Evolutionary conservation across 2,329 filamentous ascomycete species (phyloP).

Genomic region (Talaromyces islandicus): DNA sequence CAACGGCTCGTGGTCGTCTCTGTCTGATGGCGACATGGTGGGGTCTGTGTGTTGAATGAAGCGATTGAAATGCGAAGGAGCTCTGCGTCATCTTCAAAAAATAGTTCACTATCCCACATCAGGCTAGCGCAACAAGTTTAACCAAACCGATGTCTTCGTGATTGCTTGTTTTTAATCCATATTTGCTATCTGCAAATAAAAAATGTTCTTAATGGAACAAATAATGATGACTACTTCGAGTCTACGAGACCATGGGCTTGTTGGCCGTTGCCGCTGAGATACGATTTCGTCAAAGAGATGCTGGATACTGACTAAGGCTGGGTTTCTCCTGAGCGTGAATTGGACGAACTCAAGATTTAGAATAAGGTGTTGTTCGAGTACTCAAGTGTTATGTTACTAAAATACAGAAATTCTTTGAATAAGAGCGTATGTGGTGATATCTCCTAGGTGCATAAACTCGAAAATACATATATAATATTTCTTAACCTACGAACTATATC

Average conservation of each 20-base stretch:
- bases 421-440: conserved; percentile 1
- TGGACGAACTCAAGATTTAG: conserved; percentile 12
- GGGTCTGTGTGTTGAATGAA: not conserved
- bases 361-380: conserved; percentile 16
- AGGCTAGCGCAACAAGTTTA: not conserved
- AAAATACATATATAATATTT: too few species aligned
- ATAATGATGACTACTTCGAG: too few species aligned
- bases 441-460: not conserved
- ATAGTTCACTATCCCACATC: not conserved
- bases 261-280: too few species aligned
- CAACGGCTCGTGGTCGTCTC: conserved; percentile 13
- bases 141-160: not conserved
- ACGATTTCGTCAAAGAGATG: conserved; percentile 12
- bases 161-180: too few species aligned
- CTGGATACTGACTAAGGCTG: conserved; percentile 22
- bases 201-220: too few species aligned
- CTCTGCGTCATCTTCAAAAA: not conserved
- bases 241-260: too few species aligned
- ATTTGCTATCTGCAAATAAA: too few species aligned
- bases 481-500: too few species aligned
- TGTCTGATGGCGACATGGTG: conserved; percentile 10
- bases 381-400: not conserved
- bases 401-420: not conserved
- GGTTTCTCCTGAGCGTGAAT: conserved; percentile 19
- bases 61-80: not conserved